These are phyloP conservation scores for Glycine soja DNA, from an alignment of 306 rosid genomes.

Conservation along the genomic window DNA sequence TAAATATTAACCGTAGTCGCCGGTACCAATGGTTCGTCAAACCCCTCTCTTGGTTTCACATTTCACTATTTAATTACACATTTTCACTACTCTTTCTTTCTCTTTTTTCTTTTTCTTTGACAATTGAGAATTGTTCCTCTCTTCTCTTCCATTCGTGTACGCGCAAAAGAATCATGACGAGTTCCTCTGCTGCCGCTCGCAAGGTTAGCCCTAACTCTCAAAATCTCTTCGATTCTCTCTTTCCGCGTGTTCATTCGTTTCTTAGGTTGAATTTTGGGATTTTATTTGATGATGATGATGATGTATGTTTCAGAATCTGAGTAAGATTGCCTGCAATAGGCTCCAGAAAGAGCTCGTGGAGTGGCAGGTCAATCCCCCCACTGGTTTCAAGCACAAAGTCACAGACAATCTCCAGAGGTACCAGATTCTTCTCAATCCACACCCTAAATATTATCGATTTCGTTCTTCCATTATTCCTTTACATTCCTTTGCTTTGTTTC, in stretches of 20 bases:
- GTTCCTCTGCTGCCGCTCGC: constrained; percentile 90
- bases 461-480: not conserved
- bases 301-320: constrained; percentile 64
- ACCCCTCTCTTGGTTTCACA: constrained; percentile 33
- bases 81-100: not conserved
- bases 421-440: constrained; percentile 1
- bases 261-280: not conserved
- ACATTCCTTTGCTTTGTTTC: not conserved
- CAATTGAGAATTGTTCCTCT: constrained; percentile 27
- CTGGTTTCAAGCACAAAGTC: constrained; percentile 95
- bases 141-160: constrained; percentile 44
- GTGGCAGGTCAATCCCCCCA: constrained; percentile 99
- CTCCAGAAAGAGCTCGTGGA: constrained; percentile 97
- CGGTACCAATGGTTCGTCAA: constrained; percentile 52
- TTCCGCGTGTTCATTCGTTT: not conserved
- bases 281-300: not conserved
- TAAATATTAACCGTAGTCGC: constrained; percentile 47
- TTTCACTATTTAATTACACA: not conserved
- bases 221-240: too few relatives aligned
- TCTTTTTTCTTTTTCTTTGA: not conserved
- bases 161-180: constrained; percentile 70
- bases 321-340: constrained; percentile 99
- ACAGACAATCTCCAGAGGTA: constrained; percentile 97
- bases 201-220: constrained; percentile 65
- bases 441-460: not conserved